Base-by-base conservation (phyloP, 176 grass and related monocot genomes). In the Stipa capillata region DNA sequence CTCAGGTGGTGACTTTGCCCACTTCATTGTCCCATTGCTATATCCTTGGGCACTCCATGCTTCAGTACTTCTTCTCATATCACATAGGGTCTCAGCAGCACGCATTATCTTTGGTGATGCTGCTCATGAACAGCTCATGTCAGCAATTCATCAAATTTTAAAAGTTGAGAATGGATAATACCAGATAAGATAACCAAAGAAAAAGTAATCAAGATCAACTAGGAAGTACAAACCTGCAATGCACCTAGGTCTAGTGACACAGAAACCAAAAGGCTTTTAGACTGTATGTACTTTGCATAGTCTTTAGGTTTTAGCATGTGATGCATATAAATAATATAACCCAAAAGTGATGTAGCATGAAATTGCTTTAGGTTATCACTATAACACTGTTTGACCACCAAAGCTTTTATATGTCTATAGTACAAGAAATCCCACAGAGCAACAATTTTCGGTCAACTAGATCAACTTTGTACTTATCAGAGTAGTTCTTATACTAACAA, bases 51-150 rank as follows among this genome's bases (percentile, higher is more conserved):
- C 47, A 72, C 20, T 86, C 45, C 80, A 85, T 29, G 53, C 54
- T 63, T 79, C 84, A 3, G 78, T 73, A 60, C 75, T 74, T 39
- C 73, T 86, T 71, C 52, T 64, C 63, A 99, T 93, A 44, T 91
- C 90, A 83, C 86, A 82, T 83, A 99, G 77, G 89, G 91, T 99
- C 27, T 94, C 90, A 65, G 96, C 96, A 61, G 96, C 96, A 44
- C 29, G 74, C 21, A 87, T 8, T 17, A 77, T 37, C 72, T 54
- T 80, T 42, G 81, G 83, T 4, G 88, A 79, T 79, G 72, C 87
- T 89, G 87, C 56, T 85, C 67, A 52, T 55, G 47, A 11, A 81
- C 39, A 88, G 2, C 31, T 63, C 35, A 43, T 17, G 24, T 79
- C 49, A 85, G 82, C 36, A 62, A 28, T 37, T 74, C 14, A 79